Percentiles rank a stretch among this genome's conserved stretches.
Conservation (phyloP, 2,329 filamentous ascomycete species). For the Talaromyces albobiverticillius region DNA sequence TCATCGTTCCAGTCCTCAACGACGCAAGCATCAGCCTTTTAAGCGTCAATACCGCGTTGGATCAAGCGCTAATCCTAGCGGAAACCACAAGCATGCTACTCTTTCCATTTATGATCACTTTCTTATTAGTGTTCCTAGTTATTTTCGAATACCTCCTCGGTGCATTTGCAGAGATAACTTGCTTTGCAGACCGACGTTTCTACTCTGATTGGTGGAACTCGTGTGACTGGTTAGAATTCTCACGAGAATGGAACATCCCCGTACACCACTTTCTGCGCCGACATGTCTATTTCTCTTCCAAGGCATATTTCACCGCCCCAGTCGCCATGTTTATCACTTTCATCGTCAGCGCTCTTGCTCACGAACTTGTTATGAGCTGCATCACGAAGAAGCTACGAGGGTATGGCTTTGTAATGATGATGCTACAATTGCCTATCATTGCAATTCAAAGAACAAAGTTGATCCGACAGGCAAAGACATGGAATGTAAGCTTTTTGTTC, state of each 20-base stretch:
- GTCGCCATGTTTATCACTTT: slow-evolving; percentile 88
- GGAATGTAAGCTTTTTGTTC: slow-evolving; percentile 57
- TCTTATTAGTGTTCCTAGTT: slow-evolving; percentile 92
- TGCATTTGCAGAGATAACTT: slow-evolving; percentile 89
- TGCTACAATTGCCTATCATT: slow-evolving; percentile 96
- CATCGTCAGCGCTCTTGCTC: slow-evolving; percentile 80
- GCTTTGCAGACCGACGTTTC: slow-evolving; percentile 91
- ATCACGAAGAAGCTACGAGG: slow-evolving; percentile 96
- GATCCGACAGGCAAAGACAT: slow-evolving; percentile 69
- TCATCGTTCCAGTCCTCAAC: slow-evolving; percentile 83
- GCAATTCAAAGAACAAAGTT: slow-evolving; percentile 78
- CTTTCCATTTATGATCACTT: slow-evolving; percentile 96
- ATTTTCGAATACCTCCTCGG: slow-evolving; percentile 97
- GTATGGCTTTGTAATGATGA: slow-evolving; percentile 92
- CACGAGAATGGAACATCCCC: slow-evolving; percentile 94
- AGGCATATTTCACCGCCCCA: slow-evolving; percentile 70
- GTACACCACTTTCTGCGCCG: slow-evolving; percentile 93
- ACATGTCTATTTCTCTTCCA: slow-evolving; percentile 85
- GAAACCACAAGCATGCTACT: slow-evolving; percentile 89
- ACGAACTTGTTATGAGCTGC: slow-evolving; percentile 95
- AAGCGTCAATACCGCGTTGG: slow-evolving; percentile 50
- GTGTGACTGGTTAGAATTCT: slow-evolving; percentile 77
- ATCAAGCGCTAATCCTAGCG: slow-evolving; percentile 74
- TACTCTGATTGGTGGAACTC: slow-evolving; percentile 74
- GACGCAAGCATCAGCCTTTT: slow-evolving; percentile 63